Conservation (phyloP, 2,329 filamentous ascomycete genomes). For the Cladophialophora immunda region DNA sequence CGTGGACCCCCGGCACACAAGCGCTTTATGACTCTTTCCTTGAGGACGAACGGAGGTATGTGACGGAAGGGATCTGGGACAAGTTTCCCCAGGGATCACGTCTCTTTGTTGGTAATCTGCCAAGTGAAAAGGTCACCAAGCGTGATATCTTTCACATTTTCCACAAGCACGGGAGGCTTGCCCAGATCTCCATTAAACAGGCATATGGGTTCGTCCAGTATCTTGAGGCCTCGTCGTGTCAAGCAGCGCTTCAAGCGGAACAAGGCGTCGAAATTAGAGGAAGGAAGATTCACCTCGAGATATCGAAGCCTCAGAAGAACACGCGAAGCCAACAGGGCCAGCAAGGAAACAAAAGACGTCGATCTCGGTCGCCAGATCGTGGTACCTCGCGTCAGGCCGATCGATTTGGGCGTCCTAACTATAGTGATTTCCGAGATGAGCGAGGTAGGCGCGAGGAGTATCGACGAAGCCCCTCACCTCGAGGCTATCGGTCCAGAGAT, state of each 20-base stretch:
- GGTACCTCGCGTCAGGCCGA: slow-evolving; percentile 37
- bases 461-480: slow-evolving; percentile 66
- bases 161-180: slow-evolving; percentile 81
- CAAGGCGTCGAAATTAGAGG: slow-evolving; percentile 84
- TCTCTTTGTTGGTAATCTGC: slow-evolving; percentile 74
- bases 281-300: slow-evolving; percentile 94
- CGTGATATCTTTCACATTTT: slow-evolving; percentile 93
- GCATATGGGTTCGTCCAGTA: slow-evolving; percentile 98
- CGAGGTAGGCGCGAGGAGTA: slow-evolving; percentile 69
- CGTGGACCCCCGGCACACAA: slow-evolving; percentile 59
- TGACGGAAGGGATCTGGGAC: slow-evolving; percentile 62
- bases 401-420: slow-evolving; percentile 47
- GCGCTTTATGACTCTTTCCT: slow-evolving; percentile 61
- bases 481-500: slow-evolving; percentile 68
- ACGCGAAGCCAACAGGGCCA: slow-evolving; percentile 70
- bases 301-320: slow-evolving; percentile 87
- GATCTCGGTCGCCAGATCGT: slow-evolving; percentile 52
- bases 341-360: slow-evolving; percentile 48
- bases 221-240: slow-evolving; percentile 76
- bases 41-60: slow-evolving; percentile 60
- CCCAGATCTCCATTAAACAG: slow-evolving; percentile 95
- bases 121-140: slow-evolving; percentile 91
- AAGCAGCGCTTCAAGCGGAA: slow-evolving; percentile 76
- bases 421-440: slow-evolving; percentile 62
- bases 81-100: slow-evolving; percentile 59